phyloP scores from a whole-genome alignment of 371 early-diverging fungal species.

The Encephalitozoon intestinalis region DNA sequence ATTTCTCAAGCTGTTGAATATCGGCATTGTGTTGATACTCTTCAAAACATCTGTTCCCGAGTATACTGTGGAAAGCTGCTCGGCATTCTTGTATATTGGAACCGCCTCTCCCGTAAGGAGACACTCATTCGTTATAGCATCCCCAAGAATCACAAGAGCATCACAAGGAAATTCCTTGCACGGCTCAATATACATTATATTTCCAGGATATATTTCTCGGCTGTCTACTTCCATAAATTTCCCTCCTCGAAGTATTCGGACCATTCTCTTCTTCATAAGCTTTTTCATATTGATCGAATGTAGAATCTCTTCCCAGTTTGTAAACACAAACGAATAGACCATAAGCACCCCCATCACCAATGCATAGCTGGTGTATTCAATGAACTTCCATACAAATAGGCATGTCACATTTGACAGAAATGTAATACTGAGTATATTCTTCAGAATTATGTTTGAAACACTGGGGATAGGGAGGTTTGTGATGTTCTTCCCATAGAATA shows the following conservation, averaged over 20 bases:
- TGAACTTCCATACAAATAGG: conserved; percentile 42
- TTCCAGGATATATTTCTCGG: conserved; percentile 50
- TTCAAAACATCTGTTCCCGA: conserved; percentile 45
- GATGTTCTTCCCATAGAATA: conserved; percentile 56
- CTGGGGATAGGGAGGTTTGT: neutral
- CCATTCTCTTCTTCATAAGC: conserved; percentile 12
- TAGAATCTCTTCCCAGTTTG: conserved; percentile 30
- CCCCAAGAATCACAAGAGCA: conserved; percentile 79
- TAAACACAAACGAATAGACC: conserved; percentile 36
- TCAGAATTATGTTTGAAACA: conserved; percentile 26
- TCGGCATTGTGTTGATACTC: conserved; percentile 16
- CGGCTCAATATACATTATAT: conserved; percentile 45
- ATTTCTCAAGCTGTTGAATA: neutral
- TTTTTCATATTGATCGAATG: conserved; percentile 27
- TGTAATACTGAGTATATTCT: conserved; percentile 12
- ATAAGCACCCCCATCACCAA: conserved; percentile 43
- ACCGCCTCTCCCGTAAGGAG: conserved; percentile 94
- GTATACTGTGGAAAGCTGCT: conserved; percentile 22
- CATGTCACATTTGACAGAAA: conserved; percentile 50
- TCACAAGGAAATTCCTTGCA: conserved; percentile 73
- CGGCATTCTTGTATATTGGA: conserved; percentile 70
- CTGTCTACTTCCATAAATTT: conserved; percentile 21
- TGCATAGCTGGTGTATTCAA: conserved; percentile 53
- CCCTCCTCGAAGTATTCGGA: conserved; percentile 36
- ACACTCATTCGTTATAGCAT: conserved; percentile 90